Evolutionary conservation across 768 basidiomycete species (phyloP), one percentile per base, ranked within the genome.

Genomic region (Russula lepida): DNA sequence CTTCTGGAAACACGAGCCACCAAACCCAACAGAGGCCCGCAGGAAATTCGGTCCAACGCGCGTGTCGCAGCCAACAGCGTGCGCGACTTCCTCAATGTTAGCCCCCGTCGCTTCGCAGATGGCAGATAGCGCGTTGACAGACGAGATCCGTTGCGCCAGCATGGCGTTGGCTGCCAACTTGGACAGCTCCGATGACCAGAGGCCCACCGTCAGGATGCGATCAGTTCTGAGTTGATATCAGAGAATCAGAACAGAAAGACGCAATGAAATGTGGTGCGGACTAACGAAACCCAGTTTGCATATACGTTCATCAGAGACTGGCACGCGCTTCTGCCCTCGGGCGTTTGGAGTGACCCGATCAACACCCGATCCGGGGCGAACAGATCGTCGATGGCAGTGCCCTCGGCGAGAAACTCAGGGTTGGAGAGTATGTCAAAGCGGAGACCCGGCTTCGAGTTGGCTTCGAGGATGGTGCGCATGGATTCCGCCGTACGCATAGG

Each of bases 161-260:
- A 99, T 95, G 60, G 97, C 97, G 72, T 99, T 99, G 57, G 97
- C 97, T 11, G 97, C 97, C 64, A 99, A 85, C 79, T 99, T 99
- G 65, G 95, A 91, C 28, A 99, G 84, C 74, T 99, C 97, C 2
- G 95, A 98, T 2, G 92, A 95, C 97, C 97, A 99, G 30, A 99
- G 81, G 66, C 97, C 95, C 67, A 98, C 97, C 21, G 89, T 92
- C 54, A 99, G 79, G 72, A 98, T 90, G 50, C 82, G 81, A 4
- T 92, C 84, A 62, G 73, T 77, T 28, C 89, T 92, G 64, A 51
- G 47, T n/a, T 46, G 21, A 41, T 50, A 50, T 47, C 21, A 48
- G 44, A 43, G 28, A 27, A 21, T 67, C 46, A 35, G 48, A 7
- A 12, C 35, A 3, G 8, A 9, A 6, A 35, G 9, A 53, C 23